Percentiles rank a stretch among this genome's conserved stretches.
Evolutionary conservation across 768 basidiomycete species (phyloP).

Genomic region (Panellus pusillus): DNA sequence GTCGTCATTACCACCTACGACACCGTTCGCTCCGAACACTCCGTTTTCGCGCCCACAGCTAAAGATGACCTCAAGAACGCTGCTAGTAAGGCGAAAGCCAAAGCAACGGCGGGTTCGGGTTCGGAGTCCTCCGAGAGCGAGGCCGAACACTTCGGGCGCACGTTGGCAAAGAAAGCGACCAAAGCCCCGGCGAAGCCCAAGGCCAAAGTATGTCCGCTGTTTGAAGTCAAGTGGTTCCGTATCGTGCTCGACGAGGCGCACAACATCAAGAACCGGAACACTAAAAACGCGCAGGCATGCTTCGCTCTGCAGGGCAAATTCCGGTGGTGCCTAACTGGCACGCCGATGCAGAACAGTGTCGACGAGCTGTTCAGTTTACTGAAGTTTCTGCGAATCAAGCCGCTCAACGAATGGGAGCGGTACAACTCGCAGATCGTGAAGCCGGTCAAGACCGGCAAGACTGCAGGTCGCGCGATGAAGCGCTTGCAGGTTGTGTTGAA

Average conservation of each 20-base stretch:
- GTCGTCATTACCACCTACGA: conserved; percentile 89
- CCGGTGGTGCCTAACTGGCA: conserved; percentile 88
- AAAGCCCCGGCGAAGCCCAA: conserved; percentile 38
- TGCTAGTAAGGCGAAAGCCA: conserved; percentile 37
- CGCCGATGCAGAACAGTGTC: conserved; percentile 89
- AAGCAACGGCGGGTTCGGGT: conserved; percentile 37
- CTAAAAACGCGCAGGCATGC: conserved; percentile 77
- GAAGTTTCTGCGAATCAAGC: conserved; percentile 83
- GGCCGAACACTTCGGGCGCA: conserved; percentile 46
- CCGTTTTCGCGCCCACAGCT: conserved; percentile 44
- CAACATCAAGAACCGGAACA: conserved; percentile 86
- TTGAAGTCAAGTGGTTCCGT: conserved; percentile 78
- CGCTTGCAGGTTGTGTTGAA: conserved; percentile 84
- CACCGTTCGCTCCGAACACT: conserved; percentile 79
- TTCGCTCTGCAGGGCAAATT: conserved; percentile 75
- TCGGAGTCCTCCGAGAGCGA: conserved; percentile 37
- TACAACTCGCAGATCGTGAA: conserved; percentile 81
- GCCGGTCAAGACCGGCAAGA: conserved; percentile 70
- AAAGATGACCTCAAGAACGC: conserved; percentile 54
- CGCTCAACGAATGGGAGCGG: conserved; percentile 73
- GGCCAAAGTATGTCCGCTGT: conserved; percentile 66
- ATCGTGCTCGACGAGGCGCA: conserved; percentile 93
- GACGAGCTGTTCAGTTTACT: conserved; percentile 88
- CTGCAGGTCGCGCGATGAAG: conserved; percentile 72
- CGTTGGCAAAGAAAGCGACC: conserved; percentile 36